phyloP scores from a whole-genome alignment of 2,329 filamentous ascomycete species.

The Gnomoniopsis smithogilvyi region DNA sequence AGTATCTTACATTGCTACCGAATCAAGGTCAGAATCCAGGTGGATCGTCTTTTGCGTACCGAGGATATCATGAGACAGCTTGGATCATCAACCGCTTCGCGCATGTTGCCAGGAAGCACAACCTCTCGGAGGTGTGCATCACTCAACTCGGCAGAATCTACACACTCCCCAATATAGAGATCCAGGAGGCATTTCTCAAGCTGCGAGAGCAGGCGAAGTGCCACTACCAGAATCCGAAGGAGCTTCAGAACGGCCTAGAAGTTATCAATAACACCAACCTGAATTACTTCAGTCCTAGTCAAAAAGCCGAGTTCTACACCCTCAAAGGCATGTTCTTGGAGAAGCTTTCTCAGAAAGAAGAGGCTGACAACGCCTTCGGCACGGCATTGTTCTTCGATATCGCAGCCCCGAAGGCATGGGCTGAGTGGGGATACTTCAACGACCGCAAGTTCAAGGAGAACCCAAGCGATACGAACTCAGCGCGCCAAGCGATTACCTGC shows the following conservation, averaged over 20 bases:
- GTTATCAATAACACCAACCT: constrained; percentile 99
- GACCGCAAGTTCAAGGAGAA: constrained; percentile 95
- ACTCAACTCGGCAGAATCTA: constrained; percentile 97
- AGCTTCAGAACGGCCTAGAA: constrained; percentile 88
- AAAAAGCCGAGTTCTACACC: constrained; percentile 99
- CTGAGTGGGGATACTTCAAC: constrained; percentile 98
- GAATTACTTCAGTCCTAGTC: constrained; percentile 92
- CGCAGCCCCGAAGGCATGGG: constrained; percentile 94
- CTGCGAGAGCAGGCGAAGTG: constrained; percentile 98
- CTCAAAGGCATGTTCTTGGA: constrained; percentile 99
- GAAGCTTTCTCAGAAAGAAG: constrained; percentile 84
- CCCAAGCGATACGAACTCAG: constrained; percentile 74
- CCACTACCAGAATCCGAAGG: constrained; percentile 92
- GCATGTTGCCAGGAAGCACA: constrained; percentile 95
- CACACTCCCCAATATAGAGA: constrained; percentile 97
- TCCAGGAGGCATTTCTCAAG: constrained; percentile 98
- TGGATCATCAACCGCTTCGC: constrained; percentile 99
- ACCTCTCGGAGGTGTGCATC: constrained; percentile 94
- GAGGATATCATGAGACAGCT: constrained; percentile 96
- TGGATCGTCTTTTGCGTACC: constrained; percentile 91
- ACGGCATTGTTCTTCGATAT: constrained; percentile 96
- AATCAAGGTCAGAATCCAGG: constrained; percentile 77
- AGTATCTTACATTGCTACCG: constrained; percentile 82
- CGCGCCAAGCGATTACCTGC: constrained; percentile 89
- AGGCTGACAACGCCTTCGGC: constrained; percentile 91